These are phyloP conservation scores for Fusarium mexicanum DNA, from an alignment of 2,329 filamentous ascomycete species.

Conservation along the genomic window DNA sequence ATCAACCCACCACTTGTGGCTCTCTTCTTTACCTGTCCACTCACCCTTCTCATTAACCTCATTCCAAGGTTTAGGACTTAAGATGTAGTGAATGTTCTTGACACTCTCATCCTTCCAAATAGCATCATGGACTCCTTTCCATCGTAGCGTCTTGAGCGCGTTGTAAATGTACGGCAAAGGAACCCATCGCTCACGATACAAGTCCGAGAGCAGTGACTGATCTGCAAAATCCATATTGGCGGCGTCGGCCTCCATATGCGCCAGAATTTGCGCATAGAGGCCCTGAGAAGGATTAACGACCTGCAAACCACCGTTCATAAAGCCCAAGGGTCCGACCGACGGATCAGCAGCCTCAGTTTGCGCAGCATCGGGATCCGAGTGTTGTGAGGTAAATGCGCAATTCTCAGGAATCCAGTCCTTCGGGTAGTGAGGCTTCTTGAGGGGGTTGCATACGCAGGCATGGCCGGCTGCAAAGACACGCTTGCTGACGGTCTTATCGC, in stretches of 20 bases:
- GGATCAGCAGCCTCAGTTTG: conserved; percentile 58
- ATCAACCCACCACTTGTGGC: conserved; percentile 66
- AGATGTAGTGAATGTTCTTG: conserved; percentile 70
- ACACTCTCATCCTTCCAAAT: conserved; percentile 68
- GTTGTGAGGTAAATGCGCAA: conserved; percentile 68
- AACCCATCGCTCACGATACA: conserved; percentile 66
- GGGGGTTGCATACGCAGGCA: conserved; percentile 87
- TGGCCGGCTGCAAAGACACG: conserved; percentile 84
- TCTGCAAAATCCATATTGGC: conserved; percentile 66
- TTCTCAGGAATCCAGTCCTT: conserved; percentile 69
- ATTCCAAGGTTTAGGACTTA: conserved; percentile 71
- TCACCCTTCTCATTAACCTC: conserved; percentile 57
- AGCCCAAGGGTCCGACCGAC: conserved; percentile 57
- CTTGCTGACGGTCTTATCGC: conserved; percentile 48
- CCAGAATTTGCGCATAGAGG: conserved; percentile 61
- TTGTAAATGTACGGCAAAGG: conserved; percentile 70
- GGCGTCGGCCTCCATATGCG: conserved; percentile 59
- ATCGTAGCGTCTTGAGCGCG: conserved; percentile 68
- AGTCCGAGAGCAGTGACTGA: conserved; percentile 65
- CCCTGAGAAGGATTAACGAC: conserved; percentile 63
- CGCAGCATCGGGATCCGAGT: conserved; percentile 56
- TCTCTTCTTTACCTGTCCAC: conserved; percentile 57
- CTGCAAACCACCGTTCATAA: conserved; percentile 62
- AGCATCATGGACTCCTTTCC: conserved; percentile 60
- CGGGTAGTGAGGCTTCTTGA: conserved; percentile 82